Conservation (phyloP, 768 basidiomycete genomes). For the Hebeloma cylindrosporum region DNA sequence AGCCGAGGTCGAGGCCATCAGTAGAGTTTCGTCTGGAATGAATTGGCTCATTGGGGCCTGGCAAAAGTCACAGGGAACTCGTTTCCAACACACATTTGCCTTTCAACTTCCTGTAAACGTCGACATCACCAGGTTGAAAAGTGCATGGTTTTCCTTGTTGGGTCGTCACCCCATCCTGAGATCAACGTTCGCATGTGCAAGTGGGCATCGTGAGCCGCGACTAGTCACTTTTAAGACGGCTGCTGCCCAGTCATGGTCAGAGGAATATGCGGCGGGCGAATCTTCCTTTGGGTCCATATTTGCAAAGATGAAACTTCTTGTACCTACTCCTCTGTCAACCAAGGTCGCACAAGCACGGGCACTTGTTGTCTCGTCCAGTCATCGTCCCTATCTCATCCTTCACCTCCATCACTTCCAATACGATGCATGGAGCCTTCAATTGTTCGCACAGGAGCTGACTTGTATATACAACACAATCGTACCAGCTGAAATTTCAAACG, state of each 20-base stretch:
- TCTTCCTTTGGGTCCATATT: conserved; percentile 16
- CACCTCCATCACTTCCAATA: conserved; percentile 51
- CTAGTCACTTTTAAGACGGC: conserved; percentile 26
- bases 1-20: conserved; percentile 25
- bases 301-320: conserved; percentile 23
- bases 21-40: conserved; percentile 30
- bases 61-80: conserved; percentile 39
- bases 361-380: conserved; percentile 22
- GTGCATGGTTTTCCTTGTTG: conserved; percentile 39
- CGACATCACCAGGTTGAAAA: conserved; percentile 26
- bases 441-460: conserved; percentile 41
- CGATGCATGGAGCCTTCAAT: conserved; percentile 46
- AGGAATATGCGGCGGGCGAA: conserved; percentile 18
- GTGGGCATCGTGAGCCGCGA: conserved; percentile 24
- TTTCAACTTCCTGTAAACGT: conserved; percentile 34
- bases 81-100: conserved; percentile 46
- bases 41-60: conserved; percentile 43
- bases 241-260: conserved; percentile 21
- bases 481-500: conserved; percentile 22
- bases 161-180: conserved; percentile 39
- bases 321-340: conserved; percentile 24
- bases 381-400: conserved; percentile 24
- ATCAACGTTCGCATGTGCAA: conserved; percentile 40
- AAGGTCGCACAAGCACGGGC: conserved; percentile 25
- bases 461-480: conserved; percentile 30